phyloP scores from a whole-genome alignment of 2,329 filamentous ascomycete species.

The Triangularia setosa region DNA sequence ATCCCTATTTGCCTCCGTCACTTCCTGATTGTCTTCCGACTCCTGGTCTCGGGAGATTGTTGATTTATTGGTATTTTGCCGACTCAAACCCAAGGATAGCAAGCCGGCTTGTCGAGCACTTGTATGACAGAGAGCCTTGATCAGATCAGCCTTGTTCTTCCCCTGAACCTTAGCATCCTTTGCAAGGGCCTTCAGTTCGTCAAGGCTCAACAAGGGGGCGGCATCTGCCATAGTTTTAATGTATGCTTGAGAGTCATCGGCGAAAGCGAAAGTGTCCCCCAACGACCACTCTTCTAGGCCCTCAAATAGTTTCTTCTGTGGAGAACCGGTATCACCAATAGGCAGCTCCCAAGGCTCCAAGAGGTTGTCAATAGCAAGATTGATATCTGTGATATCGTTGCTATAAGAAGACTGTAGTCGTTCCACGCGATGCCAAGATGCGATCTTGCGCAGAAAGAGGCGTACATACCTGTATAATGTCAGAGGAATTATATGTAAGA shows the following conservation, averaged over 20 bases:
- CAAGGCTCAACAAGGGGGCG: constrained; percentile 73
- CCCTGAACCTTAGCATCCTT: constrained; percentile 85
- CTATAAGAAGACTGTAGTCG: constrained; percentile 65
- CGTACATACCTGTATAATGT: constrained; percentile 68
- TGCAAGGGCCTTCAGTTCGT: constrained; percentile 79
- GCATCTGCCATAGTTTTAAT: constrained; percentile 81
- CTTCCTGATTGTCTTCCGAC: constrained; percentile 34
- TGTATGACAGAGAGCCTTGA: constrained; percentile 67
- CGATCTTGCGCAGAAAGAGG: constrained; percentile 86
- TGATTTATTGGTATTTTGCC: constrained; percentile 59
- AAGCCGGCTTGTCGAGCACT: constrained; percentile 74
- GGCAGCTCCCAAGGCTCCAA: constrained; percentile 58
- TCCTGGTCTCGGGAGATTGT: constrained; percentile 42
- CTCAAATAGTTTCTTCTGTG: constrained; percentile 21
- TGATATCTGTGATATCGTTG: constrained; percentile 73
- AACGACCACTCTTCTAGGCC: constrained; percentile 44
- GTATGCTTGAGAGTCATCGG: constrained; percentile 68
- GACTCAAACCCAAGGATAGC: constrained; percentile 62
- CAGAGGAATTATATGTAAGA: not conserved
- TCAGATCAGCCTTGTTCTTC: constrained; percentile 79
- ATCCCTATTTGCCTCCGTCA: constrained; percentile 59
- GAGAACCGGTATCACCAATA: constrained; percentile 9
- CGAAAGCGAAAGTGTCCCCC: constrained; percentile 65
- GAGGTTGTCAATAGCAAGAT: constrained; percentile 60
- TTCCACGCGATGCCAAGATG: constrained; percentile 81